These are phyloP conservation scores for Salix purpurea DNA, from an alignment of 345 rosid genomes.

Conservation along the genomic window DNA sequence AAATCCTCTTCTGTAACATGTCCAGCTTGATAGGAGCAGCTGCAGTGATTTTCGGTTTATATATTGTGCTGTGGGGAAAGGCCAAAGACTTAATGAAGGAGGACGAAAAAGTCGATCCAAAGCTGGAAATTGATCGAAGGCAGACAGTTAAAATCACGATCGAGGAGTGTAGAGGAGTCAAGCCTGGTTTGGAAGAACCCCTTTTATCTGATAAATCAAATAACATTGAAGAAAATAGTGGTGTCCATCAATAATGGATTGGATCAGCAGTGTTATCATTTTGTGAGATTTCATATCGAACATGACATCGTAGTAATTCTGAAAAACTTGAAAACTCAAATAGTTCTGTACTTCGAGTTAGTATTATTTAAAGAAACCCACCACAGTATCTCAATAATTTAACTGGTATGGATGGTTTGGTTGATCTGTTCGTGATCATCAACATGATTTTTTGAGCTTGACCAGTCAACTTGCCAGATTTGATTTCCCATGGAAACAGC, in stretches of 20 bases:
- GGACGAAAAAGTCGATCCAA: conserved; percentile 14
- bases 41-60: conserved; percentile 23
- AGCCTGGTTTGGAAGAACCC: conserved; percentile 39
- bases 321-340: background rate
- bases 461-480: too few species aligned
- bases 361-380: background rate
- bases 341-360: too few species aligned
- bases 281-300: background rate
- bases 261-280: background rate
- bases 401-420: too few species aligned
- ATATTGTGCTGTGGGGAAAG: conserved; percentile 57
- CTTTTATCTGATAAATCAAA: conserved; percentile 36
- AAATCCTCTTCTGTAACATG: background rate
- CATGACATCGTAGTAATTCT: background rate
- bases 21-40: conserved; percentile 49
- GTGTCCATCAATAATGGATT: background rate
- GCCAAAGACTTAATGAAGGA: conserved; percentile 40
- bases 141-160: conserved; percentile 22
- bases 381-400: too few species aligned
- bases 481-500: too few species aligned
- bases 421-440: too few species aligned
- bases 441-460: too few species aligned
- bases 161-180: conserved; percentile 25
- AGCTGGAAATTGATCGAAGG: conserved; percentile 19
- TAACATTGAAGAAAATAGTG: background rate